Evolutionary conservation across 2,329 filamentous ascomycete species (phyloP).

Genomic region (Trematosphaeria pertusa): DNA sequence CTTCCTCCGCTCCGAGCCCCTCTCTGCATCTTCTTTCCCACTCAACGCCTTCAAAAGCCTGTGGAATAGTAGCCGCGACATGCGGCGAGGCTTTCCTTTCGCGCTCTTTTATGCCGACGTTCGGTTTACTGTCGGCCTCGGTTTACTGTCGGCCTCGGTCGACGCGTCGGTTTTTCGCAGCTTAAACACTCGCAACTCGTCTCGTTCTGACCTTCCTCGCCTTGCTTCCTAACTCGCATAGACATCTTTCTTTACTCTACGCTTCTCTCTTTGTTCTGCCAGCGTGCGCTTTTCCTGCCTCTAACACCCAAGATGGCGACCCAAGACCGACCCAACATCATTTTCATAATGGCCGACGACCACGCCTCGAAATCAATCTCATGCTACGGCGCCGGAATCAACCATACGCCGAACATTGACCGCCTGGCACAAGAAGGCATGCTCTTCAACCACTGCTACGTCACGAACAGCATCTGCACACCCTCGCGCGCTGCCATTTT

Average conservation of each 20-base stretch:
- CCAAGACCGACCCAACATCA: constrained; percentile 43
- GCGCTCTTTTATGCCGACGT: too few relatives aligned
- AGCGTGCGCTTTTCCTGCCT: background rate
- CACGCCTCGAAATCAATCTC: constrained; percentile 60
- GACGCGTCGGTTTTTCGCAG: background rate
- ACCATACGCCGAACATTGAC: constrained; percentile 60
- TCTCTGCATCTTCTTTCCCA: background rate
- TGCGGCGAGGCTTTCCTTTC: background rate
- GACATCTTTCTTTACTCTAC: background rate
- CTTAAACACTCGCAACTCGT: constrained; percentile 2
- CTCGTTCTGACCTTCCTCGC: too few relatives aligned
- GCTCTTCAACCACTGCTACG: constrained; percentile 62
- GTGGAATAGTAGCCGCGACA: background rate
- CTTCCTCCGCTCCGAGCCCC: background rate
- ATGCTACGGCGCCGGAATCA: constrained; percentile 60
- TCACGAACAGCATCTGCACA: constrained; percentile 62
- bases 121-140: too few relatives aligned
- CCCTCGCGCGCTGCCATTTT: constrained; percentile 60
- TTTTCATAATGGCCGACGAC: constrained; percentile 65
- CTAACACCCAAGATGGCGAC: constrained; percentile 23
- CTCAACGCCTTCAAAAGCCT: background rate
- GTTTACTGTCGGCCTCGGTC: too few relatives aligned
- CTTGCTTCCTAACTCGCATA: too few relatives aligned
- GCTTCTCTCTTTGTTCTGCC: background rate
- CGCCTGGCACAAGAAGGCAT: constrained; percentile 59